These are phyloP conservation scores for Penicillium alfredii DNA, from an alignment of 495 filamentous ascomycete genomes.

Conservation along the genomic window DNA sequence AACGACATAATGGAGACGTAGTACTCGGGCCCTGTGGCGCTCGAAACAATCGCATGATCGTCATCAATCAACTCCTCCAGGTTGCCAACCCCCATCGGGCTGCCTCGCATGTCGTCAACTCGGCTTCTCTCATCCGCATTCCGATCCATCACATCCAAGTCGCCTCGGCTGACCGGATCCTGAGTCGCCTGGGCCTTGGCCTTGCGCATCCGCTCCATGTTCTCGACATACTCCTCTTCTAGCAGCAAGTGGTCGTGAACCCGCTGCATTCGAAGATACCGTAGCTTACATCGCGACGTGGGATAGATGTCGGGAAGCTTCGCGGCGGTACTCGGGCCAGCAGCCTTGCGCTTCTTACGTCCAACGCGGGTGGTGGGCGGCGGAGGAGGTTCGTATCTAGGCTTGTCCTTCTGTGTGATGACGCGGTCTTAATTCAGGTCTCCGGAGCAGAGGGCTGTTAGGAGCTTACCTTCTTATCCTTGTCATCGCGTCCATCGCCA, in stretches of 20 bases:
- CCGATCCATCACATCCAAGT: slow-evolving; percentile 50
- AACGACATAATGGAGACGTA: slow-evolving; percentile 99
- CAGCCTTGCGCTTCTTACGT: slow-evolving; percentile 93
- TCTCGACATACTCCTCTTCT: slow-evolving; percentile 98
- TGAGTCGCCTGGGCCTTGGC: slow-evolving; percentile 74
- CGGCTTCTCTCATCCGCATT: slow-evolving; percentile 93
- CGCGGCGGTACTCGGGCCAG: slow-evolving; percentile 84
- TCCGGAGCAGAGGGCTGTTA: neutral
- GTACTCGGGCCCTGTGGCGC: slow-evolving; percentile 95
- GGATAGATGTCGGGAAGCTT: slow-evolving; percentile 93
- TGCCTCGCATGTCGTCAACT: slow-evolving; percentile 97
- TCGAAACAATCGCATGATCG: slow-evolving; percentile 97
- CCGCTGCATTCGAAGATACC: slow-evolving; percentile 94
- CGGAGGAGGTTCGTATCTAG: slow-evolving; percentile 97
- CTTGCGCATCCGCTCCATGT: slow-evolving; percentile 91
- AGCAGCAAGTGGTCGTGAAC: slow-evolving; percentile 95
- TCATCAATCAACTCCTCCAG: slow-evolving; percentile 99
- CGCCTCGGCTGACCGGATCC: slow-evolving; percentile 43
- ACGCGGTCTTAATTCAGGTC: slow-evolving; percentile 10
- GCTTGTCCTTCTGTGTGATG: slow-evolving; percentile 86
- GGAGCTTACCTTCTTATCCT: slow-evolving; percentile 82
- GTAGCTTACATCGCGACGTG: slow-evolving; percentile 93
- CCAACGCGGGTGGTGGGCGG: slow-evolving; percentile 95
- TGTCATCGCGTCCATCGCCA: slow-evolving; percentile 75
- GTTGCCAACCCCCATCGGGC: slow-evolving; percentile 97